A percentile compares a stretch with the other conserved stretches of the same genome.
Evolutionary conservation across 2,329 filamentous ascomycete species (phyloP).

Genomic region (Catunica adiposa): DNA sequence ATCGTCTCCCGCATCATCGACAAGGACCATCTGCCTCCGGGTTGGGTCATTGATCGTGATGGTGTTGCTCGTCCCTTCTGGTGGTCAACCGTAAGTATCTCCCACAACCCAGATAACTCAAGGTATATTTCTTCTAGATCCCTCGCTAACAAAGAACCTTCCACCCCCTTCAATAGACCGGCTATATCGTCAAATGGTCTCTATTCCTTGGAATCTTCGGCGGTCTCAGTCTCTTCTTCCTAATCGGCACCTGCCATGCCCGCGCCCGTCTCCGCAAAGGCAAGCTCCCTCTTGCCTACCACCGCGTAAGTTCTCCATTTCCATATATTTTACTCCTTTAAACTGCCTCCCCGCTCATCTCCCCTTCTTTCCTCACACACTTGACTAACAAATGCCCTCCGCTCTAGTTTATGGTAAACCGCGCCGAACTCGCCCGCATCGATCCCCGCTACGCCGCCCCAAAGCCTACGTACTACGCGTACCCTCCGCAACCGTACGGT

Average conservation of each 20-base stretch:
- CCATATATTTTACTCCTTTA: not conserved
- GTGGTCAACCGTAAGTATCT: conserved; percentile 17
- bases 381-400: too few relatives aligned
- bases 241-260: conserved; percentile 56
- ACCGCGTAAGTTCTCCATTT: conserved; percentile 36
- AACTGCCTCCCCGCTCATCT: too few relatives aligned
- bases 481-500: conserved; percentile 16
- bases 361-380: too few relatives aligned
- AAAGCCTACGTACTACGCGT: conserved; percentile 25
- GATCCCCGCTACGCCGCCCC: conserved; percentile 34
- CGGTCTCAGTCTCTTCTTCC: conserved; percentile 42
- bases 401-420: conserved; percentile 38
- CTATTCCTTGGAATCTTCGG: conserved; percentile 47
- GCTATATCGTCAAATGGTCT: conserved; percentile 53
- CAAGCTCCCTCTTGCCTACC: conserved; percentile 48
- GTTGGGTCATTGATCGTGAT: conserved; percentile 18
- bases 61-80: conserved; percentile 18
- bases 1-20: not conserved
- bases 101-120: not conserved
- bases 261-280: conserved; percentile 49
- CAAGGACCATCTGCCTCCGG: conserved; percentile 16
- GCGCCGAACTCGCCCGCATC: conserved; percentile 28
- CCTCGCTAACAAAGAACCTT: conserved; percentile 9
- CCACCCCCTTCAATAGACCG: conserved; percentile 29
- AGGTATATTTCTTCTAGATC: not conserved